Conservation (phyloP, 345 rosid species). For the Mangifera indica region DNA sequence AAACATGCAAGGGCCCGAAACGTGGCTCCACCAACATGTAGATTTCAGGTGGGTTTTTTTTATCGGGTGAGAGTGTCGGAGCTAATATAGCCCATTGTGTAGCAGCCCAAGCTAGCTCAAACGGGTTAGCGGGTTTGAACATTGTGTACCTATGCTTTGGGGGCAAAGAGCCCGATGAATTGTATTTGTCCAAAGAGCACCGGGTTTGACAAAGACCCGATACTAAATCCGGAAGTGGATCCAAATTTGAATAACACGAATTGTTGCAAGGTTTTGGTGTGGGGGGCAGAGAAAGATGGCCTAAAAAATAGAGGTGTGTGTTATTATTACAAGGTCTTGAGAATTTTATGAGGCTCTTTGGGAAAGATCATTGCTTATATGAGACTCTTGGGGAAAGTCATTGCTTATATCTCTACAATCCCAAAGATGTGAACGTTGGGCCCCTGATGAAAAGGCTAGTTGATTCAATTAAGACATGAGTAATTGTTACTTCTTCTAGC, state of each 20-base stretch:
- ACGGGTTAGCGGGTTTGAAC: conserved; percentile 24
- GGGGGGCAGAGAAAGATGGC: conserved; percentile 40
- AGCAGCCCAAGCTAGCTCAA: conserved; percentile 25
- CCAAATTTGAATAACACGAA: conserved; percentile 29
- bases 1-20: conserved; percentile 38
- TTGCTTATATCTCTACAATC: conserved; percentile 29
- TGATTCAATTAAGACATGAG: conserved; percentile 25
- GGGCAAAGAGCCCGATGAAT: conserved; percentile 29
- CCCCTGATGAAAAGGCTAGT: conserved; percentile 29
- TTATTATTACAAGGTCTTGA: conserved; percentile 34
- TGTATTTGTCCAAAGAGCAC: conserved; percentile 35
- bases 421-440: conserved; percentile 25
- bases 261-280: conserved; percentile 35
- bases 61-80: conserved; percentile 65
- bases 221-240: conserved; percentile 33
- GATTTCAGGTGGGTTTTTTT: conserved; percentile 43
- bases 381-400: no score
- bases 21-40: conserved; percentile 44
- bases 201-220: conserved; percentile 32
- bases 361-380: conserved; percentile 42
- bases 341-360: conserved; percentile 33
- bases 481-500: neutral
- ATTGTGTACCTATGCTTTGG: conserved; percentile 49
- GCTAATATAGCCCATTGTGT: conserved; percentile 49
- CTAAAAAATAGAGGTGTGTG: conserved; percentile 34